These are phyloP conservation scores for Xerocomellus dryophilus DNA, from an alignment of 768 basidiomycete species.

Conservation along the genomic window DNA sequence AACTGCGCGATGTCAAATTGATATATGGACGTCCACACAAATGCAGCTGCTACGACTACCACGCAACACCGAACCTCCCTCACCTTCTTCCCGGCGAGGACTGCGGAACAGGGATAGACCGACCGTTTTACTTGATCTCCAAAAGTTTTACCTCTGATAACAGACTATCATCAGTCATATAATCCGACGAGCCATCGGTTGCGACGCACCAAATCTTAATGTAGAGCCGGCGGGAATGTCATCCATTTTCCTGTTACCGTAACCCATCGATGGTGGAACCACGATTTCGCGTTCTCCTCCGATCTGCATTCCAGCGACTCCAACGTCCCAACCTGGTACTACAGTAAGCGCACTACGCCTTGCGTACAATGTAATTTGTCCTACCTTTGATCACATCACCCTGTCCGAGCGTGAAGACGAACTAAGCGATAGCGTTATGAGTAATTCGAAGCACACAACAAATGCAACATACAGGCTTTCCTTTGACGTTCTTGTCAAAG, in stretches of 20 bases:
- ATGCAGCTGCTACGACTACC: slow-evolving; percentile 16
- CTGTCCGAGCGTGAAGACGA: slow-evolving; percentile 74
- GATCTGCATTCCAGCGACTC: slow-evolving; percentile 87
- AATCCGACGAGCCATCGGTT: not conserved
- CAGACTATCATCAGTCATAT: slow-evolving; percentile 11
- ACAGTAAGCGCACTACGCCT: slow-evolving; percentile 1
- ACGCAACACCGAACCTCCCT: slow-evolving; percentile 8
- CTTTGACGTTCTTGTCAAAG: slow-evolving; percentile 81
- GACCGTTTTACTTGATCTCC: slow-evolving; percentile 52
- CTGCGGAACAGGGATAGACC: slow-evolving; percentile 10
- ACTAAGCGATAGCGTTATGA: slow-evolving; percentile 38
- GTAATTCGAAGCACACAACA: slow-evolving; percentile 7
- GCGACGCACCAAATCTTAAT: slow-evolving; percentile 68
- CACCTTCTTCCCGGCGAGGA: slow-evolving; percentile 8
- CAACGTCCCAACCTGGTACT: slow-evolving; percentile 79
- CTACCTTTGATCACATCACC: slow-evolving; percentile 91
- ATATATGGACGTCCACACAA: slow-evolving; percentile 24
- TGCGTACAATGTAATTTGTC: slow-evolving; percentile 8
- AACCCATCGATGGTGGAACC: slow-evolving; percentile 67
- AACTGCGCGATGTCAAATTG: slow-evolving; percentile 24
- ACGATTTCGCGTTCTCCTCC: slow-evolving; percentile 83
- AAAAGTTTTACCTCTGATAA: slow-evolving; percentile 67
- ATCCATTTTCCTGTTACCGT: slow-evolving; percentile 58
- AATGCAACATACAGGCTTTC: slow-evolving; percentile 66
- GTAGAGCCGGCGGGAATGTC: slow-evolving; percentile 80